phyloP scores from a whole-genome alignment of 2,329 filamentous ascomycete species.

The Aspergillus sp. region DNA sequence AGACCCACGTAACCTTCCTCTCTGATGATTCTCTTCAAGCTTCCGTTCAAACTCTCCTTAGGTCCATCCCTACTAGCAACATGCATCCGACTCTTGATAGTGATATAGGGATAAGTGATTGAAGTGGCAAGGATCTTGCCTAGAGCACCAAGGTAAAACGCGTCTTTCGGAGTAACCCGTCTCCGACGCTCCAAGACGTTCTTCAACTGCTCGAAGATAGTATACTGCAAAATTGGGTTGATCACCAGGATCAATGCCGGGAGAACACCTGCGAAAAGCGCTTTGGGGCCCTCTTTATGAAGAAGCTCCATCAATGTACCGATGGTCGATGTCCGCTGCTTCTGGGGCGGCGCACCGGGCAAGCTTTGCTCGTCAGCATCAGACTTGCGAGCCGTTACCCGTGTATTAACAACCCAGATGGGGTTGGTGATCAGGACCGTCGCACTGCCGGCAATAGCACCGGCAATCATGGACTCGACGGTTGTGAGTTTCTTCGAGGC shows the following conservation, averaged over 20 bases:
- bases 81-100: constrained; percentile 96
- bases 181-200: constrained; percentile 70
- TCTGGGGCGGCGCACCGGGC: constrained; percentile 36
- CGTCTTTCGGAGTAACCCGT: constrained; percentile 73
- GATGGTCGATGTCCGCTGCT: constrained; percentile 60
- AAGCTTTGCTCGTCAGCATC: constrained; percentile 38
- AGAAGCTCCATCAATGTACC: constrained; percentile 73
- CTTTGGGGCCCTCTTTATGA: constrained; percentile 70
- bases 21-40: constrained; percentile 67
- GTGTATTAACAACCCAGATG: constrained; percentile 98
- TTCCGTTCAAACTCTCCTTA: constrained; percentile 71
- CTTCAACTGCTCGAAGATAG: constrained; percentile 97
- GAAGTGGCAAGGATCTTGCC: constrained; percentile 90
- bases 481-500: constrained; percentile 77
- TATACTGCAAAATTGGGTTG: constrained; percentile 98
- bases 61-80: constrained; percentile 69
- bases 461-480: constrained; percentile 87
- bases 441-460: constrained; percentile 84
- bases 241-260: constrained; percentile 90
- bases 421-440: constrained; percentile 96
- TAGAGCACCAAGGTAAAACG: constrained; percentile 83
- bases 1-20: constrained; percentile 89
- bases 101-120: constrained; percentile 97
- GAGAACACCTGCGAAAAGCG: constrained; percentile 85
- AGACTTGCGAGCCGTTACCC: constrained; percentile 87